A percentile compares a stretch with the other conserved stretches of the same genome.
phyloP scores from a whole-genome alignment of 2,329 filamentous ascomycete genomes.

The Claviceps citrina region DNA sequence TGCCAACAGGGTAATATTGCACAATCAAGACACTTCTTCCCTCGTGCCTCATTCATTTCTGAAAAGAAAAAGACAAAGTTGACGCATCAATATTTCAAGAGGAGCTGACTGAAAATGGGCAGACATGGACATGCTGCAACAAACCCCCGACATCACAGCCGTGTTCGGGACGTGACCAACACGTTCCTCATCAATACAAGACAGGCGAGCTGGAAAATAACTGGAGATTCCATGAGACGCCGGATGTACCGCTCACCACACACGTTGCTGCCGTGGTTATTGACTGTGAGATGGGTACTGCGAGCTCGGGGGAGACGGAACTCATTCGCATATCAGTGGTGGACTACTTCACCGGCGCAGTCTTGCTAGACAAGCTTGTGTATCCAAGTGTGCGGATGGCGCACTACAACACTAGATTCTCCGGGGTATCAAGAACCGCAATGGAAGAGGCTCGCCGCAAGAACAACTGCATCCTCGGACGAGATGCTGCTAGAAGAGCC shows the following conservation, averaged over 20 bases:
- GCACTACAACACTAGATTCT: constrained; percentile 34
- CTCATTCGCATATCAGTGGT: constrained; percentile 36
- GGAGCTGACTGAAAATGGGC: not conserved
- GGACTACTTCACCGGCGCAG: constrained; percentile 33
- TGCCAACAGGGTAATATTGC: constrained; percentile 11
- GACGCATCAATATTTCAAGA: not conserved
- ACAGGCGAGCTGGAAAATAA: constrained; percentile 14
- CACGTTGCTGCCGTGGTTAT: constrained; percentile 24
- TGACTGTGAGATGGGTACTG: constrained; percentile 41
- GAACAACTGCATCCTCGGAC: constrained; percentile 24
- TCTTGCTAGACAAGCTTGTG: constrained; percentile 36
- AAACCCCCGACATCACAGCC: constrained; percentile 10
- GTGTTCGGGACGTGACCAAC: constrained; percentile 14
- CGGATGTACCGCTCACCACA: not conserved
- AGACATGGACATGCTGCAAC: constrained; percentile 20
- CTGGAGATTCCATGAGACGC: constrained; percentile 14
- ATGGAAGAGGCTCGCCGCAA: constrained; percentile 22
- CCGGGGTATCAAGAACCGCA: constrained; percentile 27
- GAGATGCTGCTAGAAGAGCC: constrained; percentile 24
- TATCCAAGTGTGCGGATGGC: constrained; percentile 28
- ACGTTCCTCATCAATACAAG: constrained; percentile 12
- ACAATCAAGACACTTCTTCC: not conserved
- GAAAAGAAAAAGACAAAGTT: too few species aligned
- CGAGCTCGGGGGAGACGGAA: constrained; percentile 28
- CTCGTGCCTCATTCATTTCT: not conserved